These are phyloP conservation scores for Entoloma clypeatum DNA, from an alignment of 1,284 basidiomycete species.

Conservation along the genomic window DNA sequence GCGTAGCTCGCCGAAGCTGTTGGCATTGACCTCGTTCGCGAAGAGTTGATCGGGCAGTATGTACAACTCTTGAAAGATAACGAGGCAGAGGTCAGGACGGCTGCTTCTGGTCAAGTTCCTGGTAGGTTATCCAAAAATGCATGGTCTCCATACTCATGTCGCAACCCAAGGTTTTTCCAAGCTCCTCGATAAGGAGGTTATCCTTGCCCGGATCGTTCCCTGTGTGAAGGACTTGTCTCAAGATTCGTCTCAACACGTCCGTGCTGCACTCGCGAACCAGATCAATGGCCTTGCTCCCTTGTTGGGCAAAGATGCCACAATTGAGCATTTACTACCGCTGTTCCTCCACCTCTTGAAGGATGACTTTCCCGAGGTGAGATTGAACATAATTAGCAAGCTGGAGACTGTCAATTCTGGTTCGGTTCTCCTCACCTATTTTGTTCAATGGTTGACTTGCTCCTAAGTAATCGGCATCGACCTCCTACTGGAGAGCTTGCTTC, in stretches of 20 bases:
- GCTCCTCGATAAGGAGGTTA: constrained; percentile 91
- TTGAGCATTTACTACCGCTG: constrained; percentile 94
- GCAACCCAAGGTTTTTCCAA: constrained; percentile 81
- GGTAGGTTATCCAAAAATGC: constrained; percentile 47
- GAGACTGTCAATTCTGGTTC: constrained; percentile 92
- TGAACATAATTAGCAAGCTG: constrained; percentile 99
- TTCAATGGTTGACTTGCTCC: constrained; percentile 9
- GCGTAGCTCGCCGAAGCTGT: constrained; percentile 85
- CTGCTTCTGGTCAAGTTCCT: constrained; percentile 94
- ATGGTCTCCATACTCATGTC: constrained; percentile 11
- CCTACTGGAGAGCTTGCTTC: constrained; percentile 92
- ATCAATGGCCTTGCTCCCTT: constrained; percentile 97
- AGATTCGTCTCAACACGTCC: constrained; percentile 95
- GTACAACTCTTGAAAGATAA: constrained; percentile 96
- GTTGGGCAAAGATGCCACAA: constrained; percentile 91
- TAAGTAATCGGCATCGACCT: constrained; percentile 96
- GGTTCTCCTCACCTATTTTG: constrained; percentile 20
- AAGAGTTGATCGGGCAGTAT: constrained; percentile 92
- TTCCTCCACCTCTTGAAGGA: constrained; percentile 98
- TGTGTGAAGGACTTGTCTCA: constrained; percentile 94
- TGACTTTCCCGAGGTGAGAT: constrained; percentile 96
- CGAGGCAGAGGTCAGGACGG: constrained; percentile 97
- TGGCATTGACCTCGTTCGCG: constrained; percentile 87
- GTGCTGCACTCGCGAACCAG: constrained; percentile 94
- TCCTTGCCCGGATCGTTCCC: constrained; percentile 91